Conservation (phyloP, 192 early-diverging fungal genomes). For the Oehlia diaphana region DNA sequence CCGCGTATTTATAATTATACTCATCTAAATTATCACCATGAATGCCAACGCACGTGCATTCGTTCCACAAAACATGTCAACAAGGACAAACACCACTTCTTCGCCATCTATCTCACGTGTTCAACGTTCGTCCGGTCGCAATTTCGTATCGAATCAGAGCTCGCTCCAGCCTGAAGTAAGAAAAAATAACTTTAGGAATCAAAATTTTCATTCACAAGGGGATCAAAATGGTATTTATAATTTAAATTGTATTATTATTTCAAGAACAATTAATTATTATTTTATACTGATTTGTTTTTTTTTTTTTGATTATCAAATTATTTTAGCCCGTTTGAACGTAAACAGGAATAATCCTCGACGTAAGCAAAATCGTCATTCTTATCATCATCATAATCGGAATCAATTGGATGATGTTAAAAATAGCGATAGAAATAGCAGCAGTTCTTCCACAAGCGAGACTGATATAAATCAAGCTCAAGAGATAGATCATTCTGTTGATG, state of each 20-base stretch:
- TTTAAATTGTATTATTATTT: neutral
- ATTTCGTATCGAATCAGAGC: neutral
- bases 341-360: neutral
- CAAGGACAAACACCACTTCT: neutral
- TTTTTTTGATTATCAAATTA: neutral
- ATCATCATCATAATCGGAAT: neutral
- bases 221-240: slow-evolving; percentile 8
- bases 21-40: slow-evolving; percentile 8
- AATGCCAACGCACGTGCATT: slow-evolving; percentile 24
- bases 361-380: neutral
- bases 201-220: neutral
- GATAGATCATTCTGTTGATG: neutral
- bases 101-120: neutral
- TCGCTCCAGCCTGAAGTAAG: slow-evolving; percentile 17
- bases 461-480: neutral
- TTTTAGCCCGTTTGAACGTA: neutral
- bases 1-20: slow-evolving; percentile 8
- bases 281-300: neutral
- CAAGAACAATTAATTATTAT: neutral
- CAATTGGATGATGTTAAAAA: neutral
- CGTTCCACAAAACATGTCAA: slow-evolving; percentile 8
- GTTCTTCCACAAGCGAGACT: neutral
- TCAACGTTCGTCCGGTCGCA: slow-evolving; percentile 3
- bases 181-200: neutral
- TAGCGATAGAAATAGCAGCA: neutral